Conservation (phyloP, 768 basidiomycete genomes). For the Ephemerocybe angulata region DNA sequence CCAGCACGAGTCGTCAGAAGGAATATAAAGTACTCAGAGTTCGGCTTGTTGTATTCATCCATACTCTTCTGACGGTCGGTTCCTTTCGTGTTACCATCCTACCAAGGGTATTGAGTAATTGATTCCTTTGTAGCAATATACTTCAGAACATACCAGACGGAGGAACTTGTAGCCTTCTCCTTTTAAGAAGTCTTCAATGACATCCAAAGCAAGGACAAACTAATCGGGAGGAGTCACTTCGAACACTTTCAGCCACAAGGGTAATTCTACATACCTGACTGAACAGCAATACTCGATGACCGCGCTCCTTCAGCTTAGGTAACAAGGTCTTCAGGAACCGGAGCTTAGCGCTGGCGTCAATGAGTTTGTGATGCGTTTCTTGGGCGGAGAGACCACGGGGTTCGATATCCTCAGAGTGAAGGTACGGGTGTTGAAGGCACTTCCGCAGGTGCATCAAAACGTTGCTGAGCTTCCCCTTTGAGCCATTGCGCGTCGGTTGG, state of each 20-base stretch:
- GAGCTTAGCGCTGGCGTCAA: constrained; percentile 84
- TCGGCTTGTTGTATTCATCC: constrained; percentile 89
- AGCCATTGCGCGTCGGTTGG: constrained; percentile 32
- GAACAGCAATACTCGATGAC: constrained; percentile 88
- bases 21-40: constrained; percentile 88
- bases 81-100: constrained; percentile 91
- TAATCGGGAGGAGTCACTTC: constrained; percentile 26
- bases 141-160: constrained; percentile 53
- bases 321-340: constrained; percentile 71
- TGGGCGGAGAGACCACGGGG: constrained; percentile 50
- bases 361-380: constrained; percentile 75
- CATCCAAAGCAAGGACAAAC: constrained; percentile 85
- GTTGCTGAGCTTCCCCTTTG: constrained; percentile 69
- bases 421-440: constrained; percentile 91
- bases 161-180: constrained; percentile 81
- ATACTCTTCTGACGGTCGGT: constrained; percentile 87
- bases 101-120: constrained; percentile 2
- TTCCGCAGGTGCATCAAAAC: constrained; percentile 86
- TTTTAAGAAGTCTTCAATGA: constrained; percentile 82
- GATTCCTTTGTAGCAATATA: not conserved
- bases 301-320: constrained; percentile 78
- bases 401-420: constrained; percentile 78
- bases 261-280: constrained; percentile 71
- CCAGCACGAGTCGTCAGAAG: constrained; percentile 91
- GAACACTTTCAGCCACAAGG: not conserved